Conservation (phyloP, 371 early-diverging fungal genomes). For the Actinomucor elegans region DNA sequence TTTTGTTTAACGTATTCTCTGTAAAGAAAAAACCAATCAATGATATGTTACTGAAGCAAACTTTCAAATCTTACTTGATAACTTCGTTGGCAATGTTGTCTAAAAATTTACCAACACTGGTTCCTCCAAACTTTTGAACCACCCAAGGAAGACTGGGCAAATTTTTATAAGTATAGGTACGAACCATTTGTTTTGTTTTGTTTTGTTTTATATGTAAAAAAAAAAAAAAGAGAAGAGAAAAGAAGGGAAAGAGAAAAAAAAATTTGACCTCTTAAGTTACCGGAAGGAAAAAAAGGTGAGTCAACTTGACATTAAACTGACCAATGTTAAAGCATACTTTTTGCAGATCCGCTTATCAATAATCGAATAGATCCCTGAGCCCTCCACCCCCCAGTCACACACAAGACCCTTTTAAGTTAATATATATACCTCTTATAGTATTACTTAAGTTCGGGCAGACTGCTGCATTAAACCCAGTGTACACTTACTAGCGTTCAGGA, state of each 20-base stretch:
- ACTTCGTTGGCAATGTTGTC: constrained; percentile 60
- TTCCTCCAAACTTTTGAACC: constrained; percentile 89
- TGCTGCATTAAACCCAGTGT: too few species aligned
- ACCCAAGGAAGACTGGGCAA: constrained; percentile 56
- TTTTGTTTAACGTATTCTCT: constrained; percentile 61
- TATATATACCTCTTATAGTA: too few species aligned
- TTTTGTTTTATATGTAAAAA: constrained; percentile 1
- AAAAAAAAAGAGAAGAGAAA: constrained; percentile 1
- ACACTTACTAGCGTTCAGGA: too few species aligned
- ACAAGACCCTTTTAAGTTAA: too few species aligned
- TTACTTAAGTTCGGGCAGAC: too few species aligned
- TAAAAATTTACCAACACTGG: constrained; percentile 83
- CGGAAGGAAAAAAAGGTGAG: constrained; percentile 18
- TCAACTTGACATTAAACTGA: constrained; percentile 27
- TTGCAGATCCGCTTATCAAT: constrained; percentile 11
- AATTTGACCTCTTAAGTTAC: background rate
- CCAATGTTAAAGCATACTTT: constrained; percentile 12
- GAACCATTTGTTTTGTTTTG: constrained; percentile 9
- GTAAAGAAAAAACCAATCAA: background rate
- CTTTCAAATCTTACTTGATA: constrained; percentile 44
- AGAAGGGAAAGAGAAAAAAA: constrained; percentile 1
- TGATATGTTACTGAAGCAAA: background rate
- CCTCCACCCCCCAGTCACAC: too few species aligned
- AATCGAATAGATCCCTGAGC: background rate
- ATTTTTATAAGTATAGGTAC: constrained; percentile 21